Percentiles rank a stretch among this genome's conserved stretches.
Conservation (phyloP, 768 basidiomycete genomes). For the Omphalotus guepiniiformis region DNA sequence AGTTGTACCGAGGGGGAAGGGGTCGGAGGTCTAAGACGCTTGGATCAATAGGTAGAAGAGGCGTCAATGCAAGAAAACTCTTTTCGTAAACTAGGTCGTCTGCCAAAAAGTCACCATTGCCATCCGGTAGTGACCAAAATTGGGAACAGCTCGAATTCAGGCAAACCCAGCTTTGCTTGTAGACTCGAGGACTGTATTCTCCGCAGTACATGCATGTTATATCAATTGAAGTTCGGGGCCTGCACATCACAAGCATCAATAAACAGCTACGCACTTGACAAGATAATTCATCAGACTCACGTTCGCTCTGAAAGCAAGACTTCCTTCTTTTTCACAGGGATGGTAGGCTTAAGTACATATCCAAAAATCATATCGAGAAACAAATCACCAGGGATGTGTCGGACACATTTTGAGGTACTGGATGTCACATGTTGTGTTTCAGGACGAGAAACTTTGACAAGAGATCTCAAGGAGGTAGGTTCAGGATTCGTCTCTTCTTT, state of each 20-base stretch:
- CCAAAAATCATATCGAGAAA: neutral
- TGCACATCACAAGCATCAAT: too few species aligned
- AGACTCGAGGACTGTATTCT: conserved; percentile 47
- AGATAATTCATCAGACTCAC: neutral
- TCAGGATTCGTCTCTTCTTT: conserved; percentile 1
- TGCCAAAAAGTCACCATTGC: conserved; percentile 21
- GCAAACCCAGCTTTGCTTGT: conserved; percentile 56
- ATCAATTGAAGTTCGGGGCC: conserved; percentile 18
- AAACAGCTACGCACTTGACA: too few species aligned
- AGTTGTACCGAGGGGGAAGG: conserved; percentile 21
- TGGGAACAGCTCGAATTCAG: conserved; percentile 49
- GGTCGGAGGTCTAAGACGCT: conserved; percentile 38
- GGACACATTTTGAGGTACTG: neutral
- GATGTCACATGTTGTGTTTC: too few species aligned
- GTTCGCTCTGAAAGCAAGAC: conserved; percentile 2
- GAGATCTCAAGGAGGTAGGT: neutral
- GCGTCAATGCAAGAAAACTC: conserved; percentile 39
- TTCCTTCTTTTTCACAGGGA: neutral
- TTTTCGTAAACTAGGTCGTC: conserved; percentile 41
- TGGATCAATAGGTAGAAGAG: conserved; percentile 26
- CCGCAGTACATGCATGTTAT: conserved; percentile 40
- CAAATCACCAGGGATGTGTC: neutral
- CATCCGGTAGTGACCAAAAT: conserved; percentile 46
- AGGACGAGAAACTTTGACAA: neutral
- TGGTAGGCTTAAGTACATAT: neutral